Evolutionary conservation across 352 stramenopile genomes (phyloP).

Genomic region (Pythium periplocum): DNA sequence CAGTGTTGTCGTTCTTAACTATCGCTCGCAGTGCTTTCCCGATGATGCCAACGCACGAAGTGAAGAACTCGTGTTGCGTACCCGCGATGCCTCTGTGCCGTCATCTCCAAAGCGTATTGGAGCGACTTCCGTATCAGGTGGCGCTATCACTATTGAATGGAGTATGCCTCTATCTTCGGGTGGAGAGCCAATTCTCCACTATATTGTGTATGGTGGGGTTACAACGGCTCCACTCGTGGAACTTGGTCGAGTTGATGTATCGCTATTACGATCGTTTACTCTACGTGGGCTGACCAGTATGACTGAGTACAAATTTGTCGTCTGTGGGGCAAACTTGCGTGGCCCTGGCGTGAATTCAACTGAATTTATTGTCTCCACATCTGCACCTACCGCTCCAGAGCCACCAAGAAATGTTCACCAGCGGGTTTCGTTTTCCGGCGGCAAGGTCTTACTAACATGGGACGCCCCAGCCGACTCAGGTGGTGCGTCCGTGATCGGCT

Average conservation of each 20-base stretch:
- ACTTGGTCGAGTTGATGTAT: constrained; percentile 11
- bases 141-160: constrained; percentile 37
- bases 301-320: constrained; percentile 27
- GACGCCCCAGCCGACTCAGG: constrained; percentile 31
- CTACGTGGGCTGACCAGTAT: constrained; percentile 24
- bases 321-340: constrained; percentile 32
- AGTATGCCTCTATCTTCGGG: constrained; percentile 36
- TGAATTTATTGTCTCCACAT: constrained; percentile 24
- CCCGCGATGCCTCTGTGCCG: constrained; percentile 25
- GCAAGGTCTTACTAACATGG: constrained; percentile 33
- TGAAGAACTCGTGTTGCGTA: constrained; percentile 32
- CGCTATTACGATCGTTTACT: constrained; percentile 7
- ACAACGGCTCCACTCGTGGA: constrained; percentile 5
- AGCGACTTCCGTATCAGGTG: constrained; percentile 23
- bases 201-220: constrained; percentile 21
- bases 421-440: constrained; percentile 27
- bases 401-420: constrained; percentile 28
- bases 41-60: constrained; percentile 21
- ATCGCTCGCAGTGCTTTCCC: constrained; percentile 29
- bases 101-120: constrained; percentile 38
- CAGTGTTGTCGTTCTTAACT: constrained; percentile 38
- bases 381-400: constrained; percentile 20
- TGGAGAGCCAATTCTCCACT: constrained; percentile 22
- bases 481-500: constrained; percentile 29
- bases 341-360: constrained; percentile 32